Conservation (phyloP, 2,329 filamentous ascomycete species). For the Calonectria honghensis region DNA sequence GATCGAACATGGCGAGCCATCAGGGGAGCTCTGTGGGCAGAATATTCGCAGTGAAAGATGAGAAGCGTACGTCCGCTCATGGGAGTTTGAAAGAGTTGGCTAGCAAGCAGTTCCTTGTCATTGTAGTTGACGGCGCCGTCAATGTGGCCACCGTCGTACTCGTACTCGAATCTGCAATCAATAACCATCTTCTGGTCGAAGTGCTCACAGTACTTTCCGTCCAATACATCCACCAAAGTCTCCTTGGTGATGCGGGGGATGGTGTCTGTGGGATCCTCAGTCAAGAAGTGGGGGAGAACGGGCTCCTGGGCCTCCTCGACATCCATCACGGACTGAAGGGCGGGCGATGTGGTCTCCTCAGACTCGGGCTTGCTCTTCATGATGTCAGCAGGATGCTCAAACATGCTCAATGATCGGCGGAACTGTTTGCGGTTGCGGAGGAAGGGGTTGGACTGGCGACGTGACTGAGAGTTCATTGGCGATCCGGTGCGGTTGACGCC, state of each 20-base stretch:
- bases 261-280: slow-evolving; percentile 87
- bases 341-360: slow-evolving; percentile 64
- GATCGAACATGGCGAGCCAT: slow-evolving; percentile 97
- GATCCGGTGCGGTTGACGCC: slow-evolving; percentile 81
- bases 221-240: slow-evolving; percentile 90
- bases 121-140: slow-evolving; percentile 96
- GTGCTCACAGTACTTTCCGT: slow-evolving; percentile 85
- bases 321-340: slow-evolving; percentile 86
- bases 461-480: slow-evolving; percentile 81
- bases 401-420: slow-evolving; percentile 97
- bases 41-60: slow-evolving; percentile 99
- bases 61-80: slow-evolving; percentile 84
- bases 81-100: slow-evolving; percentile 83
- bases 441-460: slow-evolving; percentile 83
- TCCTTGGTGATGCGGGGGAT: slow-evolving; percentile 90
- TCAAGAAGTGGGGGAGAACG: slow-evolving; percentile 88
- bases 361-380: slow-evolving; percentile 84
- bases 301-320: slow-evolving; percentile 85
- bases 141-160: slow-evolving; percentile 97
- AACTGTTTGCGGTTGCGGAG: slow-evolving; percentile 90
- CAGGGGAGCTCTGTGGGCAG: slow-evolving; percentile 93
- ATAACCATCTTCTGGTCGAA: slow-evolving; percentile 91
- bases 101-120: slow-evolving; percentile 91
- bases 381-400: slow-evolving; percentile 91
- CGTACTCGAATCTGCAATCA: slow-evolving; percentile 99